phyloP scores from a whole-genome alignment of 2,329 filamentous ascomycete genomes.

The Leptographium procerum region DNA sequence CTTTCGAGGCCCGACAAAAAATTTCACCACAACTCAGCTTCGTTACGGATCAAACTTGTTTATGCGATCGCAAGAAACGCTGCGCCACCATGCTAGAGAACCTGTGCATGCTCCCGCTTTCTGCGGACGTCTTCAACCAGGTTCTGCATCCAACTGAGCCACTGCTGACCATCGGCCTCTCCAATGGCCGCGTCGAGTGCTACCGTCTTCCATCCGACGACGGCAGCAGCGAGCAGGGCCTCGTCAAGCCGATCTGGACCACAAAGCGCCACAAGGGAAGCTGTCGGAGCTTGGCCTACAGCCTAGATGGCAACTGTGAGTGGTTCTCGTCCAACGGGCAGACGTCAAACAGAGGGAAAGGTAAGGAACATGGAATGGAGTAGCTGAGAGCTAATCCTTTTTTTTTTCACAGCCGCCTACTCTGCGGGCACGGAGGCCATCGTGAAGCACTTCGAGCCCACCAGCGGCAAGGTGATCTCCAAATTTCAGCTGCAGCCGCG shows the following conservation, averaged over 20 bases:
- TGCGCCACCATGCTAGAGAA: constrained; percentile 66
- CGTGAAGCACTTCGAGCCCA: constrained; percentile 42
- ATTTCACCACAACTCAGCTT: background rate
- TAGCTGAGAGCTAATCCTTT: background rate
- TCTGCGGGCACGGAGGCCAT: constrained; percentile 49
- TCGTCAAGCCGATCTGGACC: constrained; percentile 74
- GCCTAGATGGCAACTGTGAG: constrained; percentile 60
- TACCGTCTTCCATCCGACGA: constrained; percentile 56
- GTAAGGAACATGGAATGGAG: background rate
- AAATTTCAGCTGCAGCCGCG: constrained; percentile 67
- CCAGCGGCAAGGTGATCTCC: constrained; percentile 57
- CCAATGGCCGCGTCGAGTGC: constrained; percentile 74
- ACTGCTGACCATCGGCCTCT: constrained; percentile 74
- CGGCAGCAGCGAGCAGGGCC: constrained; percentile 52
- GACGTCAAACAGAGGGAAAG: too few relatives aligned
- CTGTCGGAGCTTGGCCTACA: constrained; percentile 72
- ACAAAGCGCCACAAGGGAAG: constrained; percentile 89
- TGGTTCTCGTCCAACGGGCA: constrained; percentile 21
- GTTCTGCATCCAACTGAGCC: constrained; percentile 76
- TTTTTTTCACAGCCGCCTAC: constrained; percentile 35
- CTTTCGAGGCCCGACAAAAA: background rate
- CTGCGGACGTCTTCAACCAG: constrained; percentile 78
- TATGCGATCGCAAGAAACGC: background rate
- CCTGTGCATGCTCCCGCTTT: constrained; percentile 77
- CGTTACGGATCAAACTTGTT: background rate